Evolutionary conservation across 1,139 yeast species (phyloP), one percentile per base, ranked within the genome.

Genomic region (Suhomyces coccinellae): DNA sequence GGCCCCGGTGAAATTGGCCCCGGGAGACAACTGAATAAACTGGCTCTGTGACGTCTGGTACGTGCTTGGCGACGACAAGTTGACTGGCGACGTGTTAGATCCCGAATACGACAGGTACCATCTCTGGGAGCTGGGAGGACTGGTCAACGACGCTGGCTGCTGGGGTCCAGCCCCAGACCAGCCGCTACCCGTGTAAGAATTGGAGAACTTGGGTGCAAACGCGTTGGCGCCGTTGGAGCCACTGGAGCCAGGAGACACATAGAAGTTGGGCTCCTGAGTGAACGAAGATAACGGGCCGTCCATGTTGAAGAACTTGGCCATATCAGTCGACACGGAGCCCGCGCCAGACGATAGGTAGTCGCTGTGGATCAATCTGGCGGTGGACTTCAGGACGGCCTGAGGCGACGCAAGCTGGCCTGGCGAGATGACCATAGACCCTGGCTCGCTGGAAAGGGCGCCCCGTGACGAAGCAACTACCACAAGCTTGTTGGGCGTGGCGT

Each of bases 21-120:
- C 47, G 6, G 47, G 50, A 11, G 52, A 44, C 3, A 49, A 49
- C 30, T 44, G 52, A 12, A 43, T 16, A 14, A 41, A 46, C 20
- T 14, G 36, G 27, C 15, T 12, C 9, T 38, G 33, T 26, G 45
- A 12, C 6, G 13, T 12, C 11, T 9, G 20, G 17, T 29, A 7
- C 15, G 29, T 17, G 8, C 15, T 8, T 3, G 41, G 45, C n/a
- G 45, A 33, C 8, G 41, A 31, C 24, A 36, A 36, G 28, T 39
- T 36, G 28, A 37, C 36, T 14, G 40, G 40, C 2, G 44, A 31
- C 6, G 24, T 16, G 29, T 17, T 33, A 5, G 28, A 15, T 2
- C 17, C 33, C 7, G 40, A 36, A 14, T 31, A 32, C 11, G 44
- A 36, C 5, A 15, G 22, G 22, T 36, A 31, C 44, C 44, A 41